phyloP scores from a whole-genome alignment of 495 filamentous ascomycete species.

The Podospora pseudopauciseta region DNA sequence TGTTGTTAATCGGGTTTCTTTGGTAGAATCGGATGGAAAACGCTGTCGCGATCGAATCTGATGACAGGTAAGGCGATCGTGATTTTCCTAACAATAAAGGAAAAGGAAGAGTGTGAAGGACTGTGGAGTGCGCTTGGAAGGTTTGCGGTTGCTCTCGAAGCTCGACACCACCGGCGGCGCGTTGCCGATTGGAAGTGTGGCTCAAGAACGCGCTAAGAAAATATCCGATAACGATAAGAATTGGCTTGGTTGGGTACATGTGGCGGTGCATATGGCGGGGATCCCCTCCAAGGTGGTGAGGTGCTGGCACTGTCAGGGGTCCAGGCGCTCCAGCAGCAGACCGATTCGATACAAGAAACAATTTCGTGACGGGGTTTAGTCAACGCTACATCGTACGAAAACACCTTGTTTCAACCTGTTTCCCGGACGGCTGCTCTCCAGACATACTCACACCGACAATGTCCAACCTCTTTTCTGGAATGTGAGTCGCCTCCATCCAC shows the following conservation, averaged over 20 bases:
- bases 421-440: background rate
- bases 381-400: slow-evolving; percentile 12
- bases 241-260: slow-evolving; percentile 13
- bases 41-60: background rate
- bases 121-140: background rate
- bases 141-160: background rate
- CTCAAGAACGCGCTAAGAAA: slow-evolving; percentile 1
- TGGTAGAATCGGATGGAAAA: background rate
- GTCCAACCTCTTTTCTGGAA: slow-evolving; percentile 76
- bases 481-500: slow-evolving; percentile 54
- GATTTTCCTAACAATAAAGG: background rate
- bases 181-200: slow-evolving; percentile 6
- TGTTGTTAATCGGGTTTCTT: background rate
- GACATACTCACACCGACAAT: slow-evolving; percentile 41
- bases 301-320: slow-evolving; percentile 6
- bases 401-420: slow-evolving; percentile 4
- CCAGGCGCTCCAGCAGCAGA: slow-evolving; percentile 2
- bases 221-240: slow-evolving; percentile 26
- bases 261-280: slow-evolving; percentile 1
- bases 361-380: slow-evolving; percentile 4
- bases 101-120: background rate
- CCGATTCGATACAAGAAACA: slow-evolving; percentile 2
- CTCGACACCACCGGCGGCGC: background rate
- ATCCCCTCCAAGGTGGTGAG: slow-evolving; percentile 3
- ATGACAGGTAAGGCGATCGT: background rate